Percentiles rank a stretch among this genome's conserved stretches.
Evolutionary conservation across 2,329 filamentous ascomycete species (phyloP).

Genomic region (Exophiala sp.): DNA sequence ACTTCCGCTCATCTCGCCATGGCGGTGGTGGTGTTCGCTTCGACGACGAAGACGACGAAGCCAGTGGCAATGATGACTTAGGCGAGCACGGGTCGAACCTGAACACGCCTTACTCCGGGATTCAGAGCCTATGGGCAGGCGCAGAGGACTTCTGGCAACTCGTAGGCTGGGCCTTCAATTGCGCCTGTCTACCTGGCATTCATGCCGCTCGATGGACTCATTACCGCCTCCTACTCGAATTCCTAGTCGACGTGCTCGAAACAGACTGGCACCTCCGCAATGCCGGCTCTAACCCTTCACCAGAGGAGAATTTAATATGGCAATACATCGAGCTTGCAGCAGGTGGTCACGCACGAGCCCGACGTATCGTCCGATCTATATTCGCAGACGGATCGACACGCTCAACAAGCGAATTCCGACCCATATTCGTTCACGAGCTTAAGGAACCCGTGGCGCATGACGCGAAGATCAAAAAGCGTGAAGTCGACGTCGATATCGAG

Average conservation of each 20-base stretch:
- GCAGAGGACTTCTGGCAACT: constrained; percentile 86
- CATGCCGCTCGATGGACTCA: constrained; percentile 65
- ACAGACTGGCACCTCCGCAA: constrained; percentile 39
- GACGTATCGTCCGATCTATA: constrained; percentile 45
- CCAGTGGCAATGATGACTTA: constrained; percentile 37
- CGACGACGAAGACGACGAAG: constrained; percentile 30
- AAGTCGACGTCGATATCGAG: constrained; percentile 44
- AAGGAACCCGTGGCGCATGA: constrained; percentile 33
- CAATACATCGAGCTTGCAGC: constrained; percentile 38
- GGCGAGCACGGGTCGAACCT: constrained; percentile 44
- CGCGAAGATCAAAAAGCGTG: constrained; percentile 37
- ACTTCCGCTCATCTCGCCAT: constrained; percentile 18
- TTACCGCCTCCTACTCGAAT: constrained; percentile 77
- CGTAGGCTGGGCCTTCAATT: constrained; percentile 91
- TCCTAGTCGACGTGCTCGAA: constrained; percentile 55
- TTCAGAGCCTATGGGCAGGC: constrained; percentile 67
- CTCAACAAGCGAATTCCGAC: constrained; percentile 41
- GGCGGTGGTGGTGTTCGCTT: neutral
- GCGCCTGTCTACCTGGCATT: constrained; percentile 60
- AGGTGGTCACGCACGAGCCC: constrained; percentile 34
- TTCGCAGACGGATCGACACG: constrained; percentile 43
- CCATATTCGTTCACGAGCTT: constrained; percentile 46
- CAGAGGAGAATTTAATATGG: constrained; percentile 41
- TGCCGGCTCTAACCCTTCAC: constrained; percentile 20
- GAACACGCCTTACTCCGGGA: constrained; percentile 58